A percentile compares a stretch with the other conserved stretches of the same genome.
Conservation (phyloP, 768 basidiomycete species). For the Terana coerulea region DNA sequence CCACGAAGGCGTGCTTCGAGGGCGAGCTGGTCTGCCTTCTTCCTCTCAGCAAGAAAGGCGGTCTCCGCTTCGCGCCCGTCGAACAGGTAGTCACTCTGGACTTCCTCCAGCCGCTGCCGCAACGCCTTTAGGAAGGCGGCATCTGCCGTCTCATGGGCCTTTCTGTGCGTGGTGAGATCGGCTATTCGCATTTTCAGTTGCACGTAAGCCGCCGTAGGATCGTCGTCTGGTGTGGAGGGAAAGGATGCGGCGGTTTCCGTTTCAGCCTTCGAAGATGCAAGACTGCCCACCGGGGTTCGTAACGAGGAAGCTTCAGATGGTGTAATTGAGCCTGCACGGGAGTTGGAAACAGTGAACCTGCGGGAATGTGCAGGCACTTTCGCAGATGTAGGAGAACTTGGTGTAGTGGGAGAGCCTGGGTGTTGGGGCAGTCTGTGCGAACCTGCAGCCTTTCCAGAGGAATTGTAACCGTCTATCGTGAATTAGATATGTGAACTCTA, state of each 20-base stretch:
- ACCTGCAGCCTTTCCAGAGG: too few relatives aligned
- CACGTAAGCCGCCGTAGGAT: constrained; percentile 63
- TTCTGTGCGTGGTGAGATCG: constrained; percentile 36
- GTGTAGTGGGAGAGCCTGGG: too few relatives aligned
- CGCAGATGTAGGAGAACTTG: too few relatives aligned
- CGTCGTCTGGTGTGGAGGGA: constrained; percentile 14
- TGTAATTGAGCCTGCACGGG: too few relatives aligned
- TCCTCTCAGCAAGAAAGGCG: constrained; percentile 49
- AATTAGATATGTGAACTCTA: too few relatives aligned
- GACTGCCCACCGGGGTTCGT: too few relatives aligned
- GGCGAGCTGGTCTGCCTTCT: constrained; percentile 40
- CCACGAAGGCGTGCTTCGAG: constrained; percentile 44
- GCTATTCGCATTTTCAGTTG: constrained; percentile 56
- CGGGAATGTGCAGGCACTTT: too few relatives aligned
- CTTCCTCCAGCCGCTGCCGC: constrained; percentile 39
- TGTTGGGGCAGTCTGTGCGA: too few relatives aligned
- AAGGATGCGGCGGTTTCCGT: neutral
- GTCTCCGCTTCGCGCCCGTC: constrained; percentile 61
- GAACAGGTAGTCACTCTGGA: constrained; percentile 67
- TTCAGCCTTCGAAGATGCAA: too few relatives aligned
- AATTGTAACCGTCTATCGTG: too few relatives aligned
- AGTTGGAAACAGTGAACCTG: too few relatives aligned
- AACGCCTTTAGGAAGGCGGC: constrained; percentile 35
- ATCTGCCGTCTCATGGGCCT: constrained; percentile 24
- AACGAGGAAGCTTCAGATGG: too few relatives aligned